Base-by-base conservation (phyloP, 2,329 filamentous ascomycete species). In the Botrytis hyacinthi region DNA sequence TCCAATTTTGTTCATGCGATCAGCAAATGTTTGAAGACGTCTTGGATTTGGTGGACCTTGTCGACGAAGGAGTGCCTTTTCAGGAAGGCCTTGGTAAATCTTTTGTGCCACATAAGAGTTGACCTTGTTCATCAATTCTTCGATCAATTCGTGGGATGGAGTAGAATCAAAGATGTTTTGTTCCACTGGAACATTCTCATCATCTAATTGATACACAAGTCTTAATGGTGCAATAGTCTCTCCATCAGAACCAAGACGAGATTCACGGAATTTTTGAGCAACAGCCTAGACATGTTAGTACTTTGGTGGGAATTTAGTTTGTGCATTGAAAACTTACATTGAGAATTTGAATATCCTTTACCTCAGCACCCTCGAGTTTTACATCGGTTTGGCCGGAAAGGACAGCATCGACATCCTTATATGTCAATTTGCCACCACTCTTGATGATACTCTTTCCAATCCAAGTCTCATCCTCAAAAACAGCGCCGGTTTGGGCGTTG, bases 131-230 rank as follows among this genome's bases (percentile, higher is more conserved):
- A 94, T 92, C 71, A 99, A 86, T 85, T 99, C 96, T 82, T 99
- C 96, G 62, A 98, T 93, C 76, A 98, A 89, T 84, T 98, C 95
- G 76, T 97, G 94, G 4, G 95, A 93, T 16, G 91, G 87, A 20
- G 93, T 94, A 44, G 93, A 95, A 82, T 98, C 92, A 80, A 98
- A 99, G 76, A 99, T 93, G 84, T 98, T 99, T 82, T 94, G 90
- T 84, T 97, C 94, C 59, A 98, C 95, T 3, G 95, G 96, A 71
- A 98, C 94, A 82, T 98, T 98, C 86, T 99, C 96, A 78, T 99
- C 96, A 78, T 99, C 96, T 59, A 98, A 88, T 84, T 97, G 95
- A 83, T 97, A 94, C 75, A 98, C 86, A 65, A 99, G 88, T 73
- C 96, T 92, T 70, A 99, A 89, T 59, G 95, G 91, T 48, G 95